These are phyloP conservation scores for Leptographium lundbergii DNA, from an alignment of 2,329 filamentous ascomycete species.

Conservation along the genomic window DNA sequence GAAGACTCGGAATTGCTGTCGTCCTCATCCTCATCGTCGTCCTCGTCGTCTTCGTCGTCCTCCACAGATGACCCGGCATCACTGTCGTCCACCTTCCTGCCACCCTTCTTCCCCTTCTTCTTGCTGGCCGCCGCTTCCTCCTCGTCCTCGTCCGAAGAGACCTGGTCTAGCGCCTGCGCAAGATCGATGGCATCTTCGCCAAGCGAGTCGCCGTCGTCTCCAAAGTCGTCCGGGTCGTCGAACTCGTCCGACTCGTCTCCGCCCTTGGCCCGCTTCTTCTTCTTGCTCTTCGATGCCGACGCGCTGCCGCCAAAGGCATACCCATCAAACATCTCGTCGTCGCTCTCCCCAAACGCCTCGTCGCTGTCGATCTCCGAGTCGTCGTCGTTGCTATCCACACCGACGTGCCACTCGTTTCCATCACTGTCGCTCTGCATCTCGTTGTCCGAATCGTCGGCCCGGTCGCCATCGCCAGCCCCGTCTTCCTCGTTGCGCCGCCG, in stretches of 20 bases:
- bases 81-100: conserved; percentile 9
- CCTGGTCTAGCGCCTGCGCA: conserved; percentile 43
- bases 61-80: conserved; percentile 11
- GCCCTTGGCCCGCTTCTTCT: conserved; percentile 14
- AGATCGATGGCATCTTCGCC: conserved; percentile 48
- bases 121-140: conserved; percentile 29
- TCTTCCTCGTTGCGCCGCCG: conserved; percentile 28
- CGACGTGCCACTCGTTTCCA: conserved; percentile 74
- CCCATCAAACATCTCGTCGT: conserved; percentile 72
- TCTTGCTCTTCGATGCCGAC: conserved; percentile 22
- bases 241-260: conserved; percentile 41
- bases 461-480: conserved; percentile 21
- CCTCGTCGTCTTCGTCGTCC: conserved; percentile 23
- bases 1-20: not conserved
- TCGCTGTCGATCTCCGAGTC: conserved; percentile 55
- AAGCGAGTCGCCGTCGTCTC: conserved; percentile 39
- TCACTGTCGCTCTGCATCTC: conserved; percentile 76
- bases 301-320: conserved; percentile 45
- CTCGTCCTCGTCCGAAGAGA: conserved; percentile 38
- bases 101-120: conserved; percentile 29
- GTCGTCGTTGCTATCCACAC: conserved; percentile 45
- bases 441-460: conserved; percentile 37
- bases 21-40: conserved; percentile 27
- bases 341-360: conserved; percentile 80
- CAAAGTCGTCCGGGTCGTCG: conserved; percentile 35